Evolutionary conservation across 345 rosid genomes (phyloP), one percentile per base, ranked within the genome.

Genomic region (Syzygium aqueum): DNA sequence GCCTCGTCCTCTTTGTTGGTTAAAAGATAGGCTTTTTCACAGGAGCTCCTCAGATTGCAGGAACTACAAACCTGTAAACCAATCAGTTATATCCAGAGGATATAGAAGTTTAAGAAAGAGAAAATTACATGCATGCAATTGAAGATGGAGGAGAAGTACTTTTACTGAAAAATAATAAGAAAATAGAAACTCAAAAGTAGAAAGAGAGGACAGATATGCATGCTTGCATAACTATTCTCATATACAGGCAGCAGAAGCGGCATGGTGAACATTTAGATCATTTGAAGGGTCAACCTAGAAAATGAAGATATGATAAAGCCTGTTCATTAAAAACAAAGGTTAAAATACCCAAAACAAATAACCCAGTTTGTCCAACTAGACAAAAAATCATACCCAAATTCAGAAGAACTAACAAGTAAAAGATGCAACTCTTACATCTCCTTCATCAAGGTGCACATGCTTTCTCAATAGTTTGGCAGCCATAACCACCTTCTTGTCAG

Each of bases 1-100:
- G 98, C 99, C 91, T 96, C 99, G 21, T 96, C 98, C 94, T 97
- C 99, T 90, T 95, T 97, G 87, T 96, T 96, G 50, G 99, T 93
- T 84, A 94, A 49, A 73, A 97, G 94, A 93, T 93, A 97, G 25
- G 95, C 99, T 90, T 91, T 94, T 65, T 95, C 98, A 87, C 99
- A 97, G 52, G 98, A 91, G 90, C 90, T 95, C 90, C 99, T 96
- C 91, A 97, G 92, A 89, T 95, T 94, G 92, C 99, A 97, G 88
- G 94, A 93, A 90, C 99, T 96, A 91, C 99, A 97, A 87, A 97
- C 96, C 99, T 97, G 95, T 88, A 89, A 89, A 85, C 89, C 33
- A 59, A 65, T 51, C 37, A 14, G 52, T 77, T 59, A 78, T 51
- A 23, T 63, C 51, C 49, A 33, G 80, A 73, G 13, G 25, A 73